Base-by-base conservation (phyloP, 345 rosid species). In the Hibiscus trionum region DNA sequence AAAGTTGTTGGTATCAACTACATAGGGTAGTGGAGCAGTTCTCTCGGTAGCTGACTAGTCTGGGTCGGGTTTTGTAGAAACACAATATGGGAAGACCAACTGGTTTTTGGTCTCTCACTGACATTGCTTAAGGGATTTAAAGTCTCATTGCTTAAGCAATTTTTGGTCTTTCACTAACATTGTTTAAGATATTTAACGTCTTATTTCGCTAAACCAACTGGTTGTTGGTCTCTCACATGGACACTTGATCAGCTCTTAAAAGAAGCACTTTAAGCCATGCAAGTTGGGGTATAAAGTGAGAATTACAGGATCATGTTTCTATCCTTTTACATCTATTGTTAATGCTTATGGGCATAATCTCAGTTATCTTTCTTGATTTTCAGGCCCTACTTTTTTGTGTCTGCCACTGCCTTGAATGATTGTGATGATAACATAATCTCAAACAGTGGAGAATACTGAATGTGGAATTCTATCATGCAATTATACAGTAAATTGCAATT, bases 331-430 rank as follows among this genome's bases (percentile, higher is more conserved):
- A 21, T n/a, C 58, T n/a, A 6, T n/a, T 53, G 26, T 7, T 57
- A 59, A 49, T 75, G 37, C 10, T 3, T 35, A 29, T 24, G 63
- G 15, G 27, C 19, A 65, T 57, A 12, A 37, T 15, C 17, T 27
- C 14, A 42, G 26, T 17, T 47, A 39, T 33, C 11, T 4, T 24
- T 71, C 24, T 56, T 29, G 35, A 69, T 73, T 64, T 62, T n/a
- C 35, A 29, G 49, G 26, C 17, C 11, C 73, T 26, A 71, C 15
- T 49, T 68, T 42, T 31, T 24, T 52, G 16, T 49, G 24, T 63
- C 74, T 56, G 50, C 68, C 77, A 73, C 39, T 73, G 42, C 56
- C 24, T 21, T 21, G 24, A 21, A 21, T 21, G 24, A 21, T 21
- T 21, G 24, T 21, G 24, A 21, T 21, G 24, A 21, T 21, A 21